A percentile compares a stretch with the other conserved stretches of the same genome.
These are phyloP conservation scores for Shiraia sp. DNA, from an alignment of 2,329 filamentous ascomycete genomes.

Conservation along the genomic window DNA sequence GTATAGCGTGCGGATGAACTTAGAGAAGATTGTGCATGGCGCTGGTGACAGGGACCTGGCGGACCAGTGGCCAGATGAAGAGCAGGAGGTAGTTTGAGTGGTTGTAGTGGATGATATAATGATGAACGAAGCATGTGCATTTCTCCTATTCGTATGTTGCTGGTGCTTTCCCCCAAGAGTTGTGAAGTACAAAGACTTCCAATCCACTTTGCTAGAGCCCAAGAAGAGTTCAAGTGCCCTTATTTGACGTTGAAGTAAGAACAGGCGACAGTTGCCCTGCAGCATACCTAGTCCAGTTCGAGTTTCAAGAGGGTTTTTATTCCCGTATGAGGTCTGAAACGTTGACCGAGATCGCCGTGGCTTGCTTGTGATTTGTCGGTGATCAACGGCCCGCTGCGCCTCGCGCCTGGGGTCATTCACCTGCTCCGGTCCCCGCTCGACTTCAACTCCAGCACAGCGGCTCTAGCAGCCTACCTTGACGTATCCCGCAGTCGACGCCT, in stretches of 20 bases:
- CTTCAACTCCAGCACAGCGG: constrained; percentile 14
- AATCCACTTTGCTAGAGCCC: not conserved
- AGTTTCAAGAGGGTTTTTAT: constrained; percentile 1
- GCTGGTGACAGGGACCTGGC: constrained; percentile 20
- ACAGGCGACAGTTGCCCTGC: not conserved
- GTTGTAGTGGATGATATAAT: too few species aligned
- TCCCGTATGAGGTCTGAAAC: constrained; percentile 14
- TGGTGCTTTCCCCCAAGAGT: too few species aligned
- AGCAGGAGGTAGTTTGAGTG: constrained; percentile 1
- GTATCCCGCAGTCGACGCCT: constrained; percentile 8
- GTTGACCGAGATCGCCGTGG: constrained; percentile 9
- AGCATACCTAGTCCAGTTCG: not conserved
- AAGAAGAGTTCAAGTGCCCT: not conserved
- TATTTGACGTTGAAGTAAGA: not conserved
- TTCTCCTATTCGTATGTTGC: too few species aligned
- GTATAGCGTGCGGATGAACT: constrained; percentile 38
- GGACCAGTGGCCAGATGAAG: constrained; percentile 36
- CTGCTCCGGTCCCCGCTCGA: constrained; percentile 10
- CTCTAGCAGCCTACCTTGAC: constrained; percentile 18
- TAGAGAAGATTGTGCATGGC: constrained; percentile 29
- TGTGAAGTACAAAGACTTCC: not conserved
- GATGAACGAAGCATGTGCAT: too few species aligned
- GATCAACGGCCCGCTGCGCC: constrained; percentile 19
- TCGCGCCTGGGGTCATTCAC: constrained; percentile 6
- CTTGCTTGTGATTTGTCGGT: constrained; percentile 12